Base-by-base conservation (phyloP, 1,139 yeast genomes). In the Pneumocystis oryctolagi region DNA sequence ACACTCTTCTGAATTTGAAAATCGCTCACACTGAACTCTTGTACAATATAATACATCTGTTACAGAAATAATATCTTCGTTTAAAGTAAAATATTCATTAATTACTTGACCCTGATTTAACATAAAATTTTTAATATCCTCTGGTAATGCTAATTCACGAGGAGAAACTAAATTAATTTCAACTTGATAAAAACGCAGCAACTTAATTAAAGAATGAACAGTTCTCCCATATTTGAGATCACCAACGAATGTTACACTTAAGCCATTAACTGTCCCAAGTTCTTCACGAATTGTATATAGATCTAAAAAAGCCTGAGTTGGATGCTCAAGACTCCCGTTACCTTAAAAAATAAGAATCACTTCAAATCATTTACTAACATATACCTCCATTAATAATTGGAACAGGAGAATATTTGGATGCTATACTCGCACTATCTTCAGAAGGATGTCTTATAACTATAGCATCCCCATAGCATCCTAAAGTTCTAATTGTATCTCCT, bases 241-340 rank as follows among this genome's bases (percentile, higher is more conserved):
- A 73, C 99, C 99, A 96, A 94, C 90, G 76, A 94, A 94, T 8
- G 99, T 94, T 68, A 94, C 94, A 60, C 96, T 89, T 72, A 94
- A 86, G 73, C 97, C 97, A 74, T 94, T 94, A 62, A 94, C 97
- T 65, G 97, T 89, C 74, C 99, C 99, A 69, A 94, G 81, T 78
- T 94, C 99, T 77, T 94, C 99, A 78, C 99, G 87, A 71, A 94
- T 94, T 64, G 99, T 94, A 81, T 92, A 94, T 76, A 94, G 79
- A 73, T 94, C 99, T 71, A 94, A 80, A 79, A 94, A 86, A 1
- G 98, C 98, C 78, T 94, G 99, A 34, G 98, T 88, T 71, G 99
- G 99, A 76, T 92, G 99, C 14, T 40, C 53, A 40, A 78, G 92
- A 98, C 76, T 88, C 85, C 62, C 96, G 79, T 59, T 98, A 98